Evolutionary conservation across 108 stramenopile genomes (phyloP).

Genomic region (Phaeodactylum tricornutum): DNA sequence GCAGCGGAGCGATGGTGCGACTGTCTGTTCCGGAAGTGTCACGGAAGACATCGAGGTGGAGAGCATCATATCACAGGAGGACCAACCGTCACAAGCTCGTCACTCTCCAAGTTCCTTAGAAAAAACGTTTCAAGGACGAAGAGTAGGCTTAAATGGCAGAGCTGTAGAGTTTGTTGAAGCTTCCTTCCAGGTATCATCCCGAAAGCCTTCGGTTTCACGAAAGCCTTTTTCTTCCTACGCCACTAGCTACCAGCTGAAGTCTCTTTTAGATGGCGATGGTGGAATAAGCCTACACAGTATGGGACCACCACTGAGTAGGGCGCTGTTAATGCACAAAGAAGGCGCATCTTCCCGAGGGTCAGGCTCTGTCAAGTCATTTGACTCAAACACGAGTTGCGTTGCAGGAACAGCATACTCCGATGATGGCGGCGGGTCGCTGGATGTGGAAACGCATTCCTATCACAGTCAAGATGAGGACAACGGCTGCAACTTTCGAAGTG

Average conservation of each 20-base stretch:
- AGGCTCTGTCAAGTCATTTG: conserved; percentile 31
- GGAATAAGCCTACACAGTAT: conserved; percentile 13
- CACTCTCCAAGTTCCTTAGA: background rate
- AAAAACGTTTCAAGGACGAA: background rate
- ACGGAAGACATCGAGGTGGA: conserved; percentile 43
- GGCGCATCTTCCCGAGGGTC: conserved; percentile 9
- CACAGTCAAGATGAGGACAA: too few species aligned
- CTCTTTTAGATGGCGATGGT: background rate
- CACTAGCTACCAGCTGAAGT: background rate
- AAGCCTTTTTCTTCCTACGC: too few species aligned
- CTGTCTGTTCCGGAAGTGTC: conserved; percentile 40
- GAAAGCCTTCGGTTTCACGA: too few species aligned
- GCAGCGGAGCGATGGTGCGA: conserved; percentile 45
- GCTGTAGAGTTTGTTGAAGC: too few species aligned
- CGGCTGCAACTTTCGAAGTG: too few species aligned
- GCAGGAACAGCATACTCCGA: conserved; percentile 41
- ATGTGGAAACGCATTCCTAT: too few species aligned
- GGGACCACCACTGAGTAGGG: conserved; percentile 42
- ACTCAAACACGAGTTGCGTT: conserved; percentile 26
- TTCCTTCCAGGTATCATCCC: too few species aligned
- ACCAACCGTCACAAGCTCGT: background rate
- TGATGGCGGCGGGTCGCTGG: conserved; percentile 34
- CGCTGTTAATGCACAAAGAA: conserved; percentile 16
- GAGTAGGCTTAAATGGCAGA: background rate
- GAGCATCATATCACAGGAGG: conserved; percentile 11